Evolutionary conservation across 2,329 filamentous ascomycete species (phyloP), one percentile per base, ranked within the genome.

Genomic region (Ophiosphaerella herpotricha): DNA sequence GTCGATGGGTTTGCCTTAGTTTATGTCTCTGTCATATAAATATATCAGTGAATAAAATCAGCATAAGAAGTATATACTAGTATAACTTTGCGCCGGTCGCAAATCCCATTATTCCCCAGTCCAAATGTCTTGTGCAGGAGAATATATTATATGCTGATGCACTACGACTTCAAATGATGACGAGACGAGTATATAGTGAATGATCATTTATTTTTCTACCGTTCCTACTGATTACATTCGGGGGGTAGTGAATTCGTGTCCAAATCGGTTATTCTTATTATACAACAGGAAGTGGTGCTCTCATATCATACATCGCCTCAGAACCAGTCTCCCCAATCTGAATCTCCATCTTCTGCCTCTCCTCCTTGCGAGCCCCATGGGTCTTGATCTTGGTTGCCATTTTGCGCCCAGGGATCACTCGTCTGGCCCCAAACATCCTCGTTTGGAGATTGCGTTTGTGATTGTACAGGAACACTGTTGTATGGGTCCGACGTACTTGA

Each of bases 341-440:
- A 64, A 5, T 54, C 61, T 18, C 58, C 63, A 3, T 56, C 58
- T 9, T 54, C 57, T 11, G 47, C 47, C 39, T 46, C 72, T 21
- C 72, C 68, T 24, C 49, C 52, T 18, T 57, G 58, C 26, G 57
- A 55, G 26, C 68, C 63, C 67, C 66, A 71, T 32, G 60, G 58
- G 46, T 65, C 63, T 46, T 70, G 64, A 36, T 67, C 62, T 23
- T 52, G 54, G 7, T 49, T 39, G 23, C 47, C 50, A 37, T 48
- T 38, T n/a, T 64, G 48, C 11, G 49, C 63, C 56, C 63, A 63
- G 5, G 67, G 68, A 46, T 71, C 62, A 16, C 59, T 43, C 5
- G 43, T 41, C 41, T 66, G 58, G 4, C 64, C 63, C 68, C 69
- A 72, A 0, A 67, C 41, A 32, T 71, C 68, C 7, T 64, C 63